A percentile compares a stretch with the other conserved stretches of the same genome.
Evolutionary conservation across 2,329 filamentous ascomycete species (phyloP).

Genomic region (Diplodia intermedia): DNA sequence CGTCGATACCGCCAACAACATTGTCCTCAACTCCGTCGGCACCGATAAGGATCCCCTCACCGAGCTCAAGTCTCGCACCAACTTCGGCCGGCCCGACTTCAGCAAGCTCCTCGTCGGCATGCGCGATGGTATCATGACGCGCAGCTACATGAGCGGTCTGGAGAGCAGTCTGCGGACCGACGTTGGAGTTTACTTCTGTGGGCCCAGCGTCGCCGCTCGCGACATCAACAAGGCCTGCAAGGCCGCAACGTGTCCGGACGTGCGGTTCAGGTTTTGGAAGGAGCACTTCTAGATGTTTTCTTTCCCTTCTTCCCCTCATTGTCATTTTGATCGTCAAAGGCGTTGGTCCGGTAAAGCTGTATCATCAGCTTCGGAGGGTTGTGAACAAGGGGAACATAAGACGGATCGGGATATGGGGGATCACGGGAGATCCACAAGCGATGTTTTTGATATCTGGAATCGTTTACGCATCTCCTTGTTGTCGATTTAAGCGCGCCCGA

Average conservation of each 20-base stretch:
- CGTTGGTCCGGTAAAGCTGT: background rate
- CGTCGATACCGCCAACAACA: constrained; percentile 91
- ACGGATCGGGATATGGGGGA: background rate
- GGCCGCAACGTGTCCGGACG: constrained; percentile 73
- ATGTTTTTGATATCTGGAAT: background rate
- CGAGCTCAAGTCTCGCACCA: constrained; percentile 86
- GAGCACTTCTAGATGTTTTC: constrained; percentile 69
- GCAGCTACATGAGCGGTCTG: constrained; percentile 83
- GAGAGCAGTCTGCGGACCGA: constrained; percentile 79
- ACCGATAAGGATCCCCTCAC: constrained; percentile 88
- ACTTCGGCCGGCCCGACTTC: constrained; percentile 95
- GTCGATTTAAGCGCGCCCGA: background rate
- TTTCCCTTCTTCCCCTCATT: background rate
- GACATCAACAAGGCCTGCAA: constrained; percentile 85
- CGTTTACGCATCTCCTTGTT: background rate
- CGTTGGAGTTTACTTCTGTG: constrained; percentile 97
- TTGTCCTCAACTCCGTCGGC: constrained; percentile 94
- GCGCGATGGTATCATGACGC: constrained; percentile 84
- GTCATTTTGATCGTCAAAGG: background rate
- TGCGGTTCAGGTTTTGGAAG: constrained; percentile 98
- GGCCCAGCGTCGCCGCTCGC: constrained; percentile 79
- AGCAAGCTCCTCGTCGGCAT: constrained; percentile 78
- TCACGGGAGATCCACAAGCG: constrained; percentile 2
- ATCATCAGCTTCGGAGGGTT: background rate
- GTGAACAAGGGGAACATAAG: background rate